Base-by-base conservation (phyloP, 2,329 filamentous ascomycete species). In the Verticillium zaregamsianum region DNA sequence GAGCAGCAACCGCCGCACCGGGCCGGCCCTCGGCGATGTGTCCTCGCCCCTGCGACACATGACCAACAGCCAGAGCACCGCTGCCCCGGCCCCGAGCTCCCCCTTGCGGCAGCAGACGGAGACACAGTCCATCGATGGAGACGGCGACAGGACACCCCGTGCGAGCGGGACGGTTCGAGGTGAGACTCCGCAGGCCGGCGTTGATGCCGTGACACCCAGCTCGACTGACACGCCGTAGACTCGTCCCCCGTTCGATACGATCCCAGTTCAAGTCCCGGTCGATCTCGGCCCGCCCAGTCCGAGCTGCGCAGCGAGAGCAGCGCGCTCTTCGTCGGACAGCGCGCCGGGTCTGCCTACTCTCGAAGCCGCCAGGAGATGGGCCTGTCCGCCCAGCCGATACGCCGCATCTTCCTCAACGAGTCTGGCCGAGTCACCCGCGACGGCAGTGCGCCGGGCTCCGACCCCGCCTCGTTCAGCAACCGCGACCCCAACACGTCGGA, bases 201-300 rank as follows among this genome's bases (percentile, higher is more conserved):
- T 33, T 61, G 17, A 64, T 58, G 17, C 5, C 20, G 37, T 17
- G 37, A 25, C 20, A 23, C 12, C 5, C 28, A 12, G 5, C 11
- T 9, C 4, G 20, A 49, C 45, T 25, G 20, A 52, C 31, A 3
- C 11, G 2, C 12, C 12, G 2, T 67, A 97, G 94, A 93, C 71
- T 98, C 94, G 0, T 98, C 94, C 1, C 94, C 94, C 1, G 92
- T 98, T 67, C 87, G 89, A 73, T 98, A 97, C 73, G 91, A 92
- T 61, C 88, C 92, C 39, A 97, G 92, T 75, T 97, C 94, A 40
- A 96, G 91, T 71, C 92, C 92, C 31, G 88, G 86, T n/a, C 86
- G 86, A 71, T 81, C 79, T 65, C 76, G 83, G 9, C 45, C 39
- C 8, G 79, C 80, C 59, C 87, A 89, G 66, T 89, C 90, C 59